These are phyloP conservation scores for Diaporthe destruens DNA, from an alignment of 2,329 filamentous ascomycete genomes.

Conservation along the genomic window DNA sequence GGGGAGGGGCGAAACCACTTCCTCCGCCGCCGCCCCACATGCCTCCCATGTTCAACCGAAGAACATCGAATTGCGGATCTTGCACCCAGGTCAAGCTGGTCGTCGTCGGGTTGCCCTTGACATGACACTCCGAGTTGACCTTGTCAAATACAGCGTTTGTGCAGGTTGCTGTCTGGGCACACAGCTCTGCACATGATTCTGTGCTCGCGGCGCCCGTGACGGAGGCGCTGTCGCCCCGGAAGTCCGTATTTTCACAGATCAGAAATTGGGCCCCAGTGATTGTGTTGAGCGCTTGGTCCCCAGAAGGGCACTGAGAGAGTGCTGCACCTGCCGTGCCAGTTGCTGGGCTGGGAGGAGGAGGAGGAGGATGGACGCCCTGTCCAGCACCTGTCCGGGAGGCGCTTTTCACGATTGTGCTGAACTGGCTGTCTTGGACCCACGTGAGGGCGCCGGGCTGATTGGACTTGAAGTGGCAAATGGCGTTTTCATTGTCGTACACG, in stretches of 20 bases:
- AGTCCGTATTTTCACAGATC: conserved; percentile 20
- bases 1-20: background rate
- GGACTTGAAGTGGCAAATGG: conserved; percentile 26
- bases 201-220: conserved; percentile 13
- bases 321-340: conserved; percentile 1
- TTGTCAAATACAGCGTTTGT: conserved; percentile 25
- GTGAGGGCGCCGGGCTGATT: conserved; percentile 21
- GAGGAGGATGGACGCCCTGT: background rate
- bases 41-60: conserved; percentile 20
- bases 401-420: conserved; percentile 13
- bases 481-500: conserved; percentile 13
- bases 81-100: conserved; percentile 15
- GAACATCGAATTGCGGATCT: conserved; percentile 7
- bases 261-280: background rate
- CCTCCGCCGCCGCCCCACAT: conserved; percentile 4
- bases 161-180: conserved; percentile 4
- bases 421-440: conserved; percentile 16
- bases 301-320: conserved; percentile 14
- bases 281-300: conserved; percentile 11
- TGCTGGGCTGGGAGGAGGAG: conserved; percentile 1
- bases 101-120: conserved; percentile 1
- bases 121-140: conserved; percentile 13
- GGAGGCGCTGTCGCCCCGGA: conserved; percentile 9
- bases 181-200: conserved; percentile 16
- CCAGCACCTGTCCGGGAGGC: conserved; percentile 1